Evolutionary conservation across 148 eudicot genomes (phyloP).

Genomic region (Spergularia marina): DNA sequence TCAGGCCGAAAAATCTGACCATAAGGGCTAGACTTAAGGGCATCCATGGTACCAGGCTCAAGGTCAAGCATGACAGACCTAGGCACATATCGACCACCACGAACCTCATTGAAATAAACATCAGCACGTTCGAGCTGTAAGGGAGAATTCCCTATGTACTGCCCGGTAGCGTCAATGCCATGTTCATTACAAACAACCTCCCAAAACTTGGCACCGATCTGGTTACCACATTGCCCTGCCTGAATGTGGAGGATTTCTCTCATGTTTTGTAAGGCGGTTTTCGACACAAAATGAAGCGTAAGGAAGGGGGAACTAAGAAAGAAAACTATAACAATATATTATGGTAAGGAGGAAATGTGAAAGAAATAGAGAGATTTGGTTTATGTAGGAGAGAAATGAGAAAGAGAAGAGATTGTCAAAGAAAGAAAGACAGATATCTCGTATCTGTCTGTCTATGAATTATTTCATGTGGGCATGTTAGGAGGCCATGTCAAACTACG

Average conservation of each 20-base stretch:
- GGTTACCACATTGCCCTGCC: constrained; percentile 53
- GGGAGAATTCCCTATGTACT: constrained; percentile 37
- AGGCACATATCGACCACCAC: constrained; percentile 49
- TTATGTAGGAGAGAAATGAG: background rate
- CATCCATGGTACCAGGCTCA: constrained; percentile 57
- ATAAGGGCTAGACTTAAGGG: constrained; percentile 43
- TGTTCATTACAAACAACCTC: constrained; percentile 51
- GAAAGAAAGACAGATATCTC: no score
- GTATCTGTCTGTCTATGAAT: constrained; percentile 14
- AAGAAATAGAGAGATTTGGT: background rate
- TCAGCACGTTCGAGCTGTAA: constrained; percentile 43
- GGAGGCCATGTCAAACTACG: constrained; percentile 34
- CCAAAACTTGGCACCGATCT: constrained; percentile 55
- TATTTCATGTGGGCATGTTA: constrained; percentile 44
- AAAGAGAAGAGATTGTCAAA: no score
- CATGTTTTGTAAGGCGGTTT: constrained; percentile 20
- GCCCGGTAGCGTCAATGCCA: constrained; percentile 45
- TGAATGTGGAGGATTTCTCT: constrained; percentile 50
- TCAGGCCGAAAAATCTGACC: constrained; percentile 53
- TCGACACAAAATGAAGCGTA: background rate
- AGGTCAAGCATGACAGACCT: constrained; percentile 54
- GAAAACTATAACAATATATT: background rate
- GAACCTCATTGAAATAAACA: constrained; percentile 50
- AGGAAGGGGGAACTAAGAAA: background rate
- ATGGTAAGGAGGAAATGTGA: background rate